phyloP scores from a whole-genome alignment of 2,329 filamentous ascomycete genomes.

The Nemania diffusa region DNA sequence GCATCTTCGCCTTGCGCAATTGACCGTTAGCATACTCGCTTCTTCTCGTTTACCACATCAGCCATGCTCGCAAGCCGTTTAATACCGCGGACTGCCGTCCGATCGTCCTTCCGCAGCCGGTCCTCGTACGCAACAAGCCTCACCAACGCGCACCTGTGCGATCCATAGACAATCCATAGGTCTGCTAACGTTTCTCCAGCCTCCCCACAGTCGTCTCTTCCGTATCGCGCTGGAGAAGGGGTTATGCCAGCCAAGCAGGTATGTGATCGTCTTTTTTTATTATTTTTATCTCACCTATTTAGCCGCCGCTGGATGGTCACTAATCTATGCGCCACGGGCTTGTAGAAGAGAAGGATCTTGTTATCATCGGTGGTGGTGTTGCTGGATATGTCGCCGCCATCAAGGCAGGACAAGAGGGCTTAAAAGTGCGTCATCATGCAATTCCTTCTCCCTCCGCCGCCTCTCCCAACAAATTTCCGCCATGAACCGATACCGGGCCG shows the following conservation, averaged over 20 bases:
- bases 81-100: constrained; percentile 67
- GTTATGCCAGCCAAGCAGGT: constrained; percentile 69
- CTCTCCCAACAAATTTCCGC: background rate
- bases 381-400: constrained; percentile 99
- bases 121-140: constrained; percentile 56
- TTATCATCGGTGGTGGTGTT: constrained; percentile 98
- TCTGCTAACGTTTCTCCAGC: constrained; percentile 51
- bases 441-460: background rate
- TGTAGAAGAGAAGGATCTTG: constrained; percentile 90
- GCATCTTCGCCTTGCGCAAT: constrained; percentile 22
- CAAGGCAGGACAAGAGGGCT: constrained; percentile 95
- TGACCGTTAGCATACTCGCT: background rate
- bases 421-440: constrained; percentile 74
- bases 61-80: constrained; percentile 71
- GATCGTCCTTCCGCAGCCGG: constrained; percentile 64
- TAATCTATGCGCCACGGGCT: constrained; percentile 16
- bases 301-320: constrained; percentile 44
- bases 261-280: background rate
- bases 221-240: constrained; percentile 65
- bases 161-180: background rate
- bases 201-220: constrained; percentile 61
- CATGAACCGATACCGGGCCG: constrained; percentile 20
- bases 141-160: constrained; percentile 23
- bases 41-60: constrained; percentile 28
- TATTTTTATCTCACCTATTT: background rate